Evolutionary conservation across 179 eudicot genomes (phyloP).

Genomic region (Beta lomatogona): DNA sequence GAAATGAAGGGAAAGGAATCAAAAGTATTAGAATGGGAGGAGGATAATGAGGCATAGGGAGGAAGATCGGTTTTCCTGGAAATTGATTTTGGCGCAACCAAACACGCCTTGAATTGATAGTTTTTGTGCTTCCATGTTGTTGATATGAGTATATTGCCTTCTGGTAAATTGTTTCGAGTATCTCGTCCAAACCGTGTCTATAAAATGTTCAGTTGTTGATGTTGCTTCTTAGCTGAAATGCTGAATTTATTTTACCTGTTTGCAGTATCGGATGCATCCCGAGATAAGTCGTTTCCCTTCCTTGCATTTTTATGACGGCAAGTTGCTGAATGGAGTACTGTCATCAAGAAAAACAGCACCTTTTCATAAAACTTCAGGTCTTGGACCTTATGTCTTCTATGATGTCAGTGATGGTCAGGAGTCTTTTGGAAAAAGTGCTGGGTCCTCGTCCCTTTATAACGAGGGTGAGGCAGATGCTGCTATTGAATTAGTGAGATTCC

Average conservation of each 20-base stretch:
- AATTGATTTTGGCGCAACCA: too few relatives aligned
- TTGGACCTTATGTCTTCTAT: constrained; percentile 92
- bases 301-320: constrained; percentile 80
- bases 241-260: constrained; percentile 23
- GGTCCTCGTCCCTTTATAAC: constrained; percentile 77
- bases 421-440: constrained; percentile 70
- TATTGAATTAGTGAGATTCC: constrained; percentile 67
- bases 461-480: constrained; percentile 98
- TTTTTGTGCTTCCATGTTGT: constrained; percentile 16
- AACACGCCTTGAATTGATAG: background rate
- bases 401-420: constrained; percentile 88
- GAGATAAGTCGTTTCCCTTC: constrained; percentile 93
- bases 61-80: too few relatives aligned
- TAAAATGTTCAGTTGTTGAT: background rate
- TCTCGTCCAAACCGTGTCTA: background rate
- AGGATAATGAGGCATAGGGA: too few relatives aligned
- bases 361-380: constrained; percentile 73
- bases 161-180: background rate
- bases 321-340: constrained; percentile 74
- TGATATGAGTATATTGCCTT: background rate
- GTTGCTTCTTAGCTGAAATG: constrained; percentile 16
- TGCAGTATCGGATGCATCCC: constrained; percentile 99
- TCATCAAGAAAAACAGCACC: constrained; percentile 68
- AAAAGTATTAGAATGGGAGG: too few relatives aligned
- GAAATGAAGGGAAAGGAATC: too few relatives aligned